Conservation (phyloP, 768 basidiomycete species). For the Lactarius quietus region DNA sequence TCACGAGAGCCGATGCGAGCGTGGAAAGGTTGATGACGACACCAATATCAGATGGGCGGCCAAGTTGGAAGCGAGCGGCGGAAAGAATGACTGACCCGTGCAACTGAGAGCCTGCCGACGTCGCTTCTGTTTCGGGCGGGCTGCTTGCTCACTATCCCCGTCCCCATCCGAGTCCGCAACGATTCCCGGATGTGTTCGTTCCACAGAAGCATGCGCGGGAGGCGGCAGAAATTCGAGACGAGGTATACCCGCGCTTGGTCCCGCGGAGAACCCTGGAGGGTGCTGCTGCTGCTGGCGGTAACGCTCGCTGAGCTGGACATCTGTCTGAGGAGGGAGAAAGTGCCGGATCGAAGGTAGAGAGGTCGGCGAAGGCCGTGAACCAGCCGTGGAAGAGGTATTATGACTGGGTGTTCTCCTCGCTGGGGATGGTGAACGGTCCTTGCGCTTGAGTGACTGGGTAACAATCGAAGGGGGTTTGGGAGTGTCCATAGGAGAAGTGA, state of each 20-base stretch:
- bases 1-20: conserved; percentile 26
- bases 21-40: conserved; percentile 19
- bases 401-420: conserved; percentile 10
- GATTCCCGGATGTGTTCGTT: conserved; percentile 34
- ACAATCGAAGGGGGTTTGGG: conserved; percentile 20
- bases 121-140: conserved; percentile 78
- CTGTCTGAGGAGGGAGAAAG: conserved; percentile 24
- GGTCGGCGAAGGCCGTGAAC: conserved; percentile 23
- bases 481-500: conserved; percentile 23
- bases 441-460: conserved; percentile 25
- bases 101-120: conserved; percentile 80
- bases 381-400: conserved; percentile 4
- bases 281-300: conserved; percentile 18
- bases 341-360: conserved; percentile 27
- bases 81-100: conserved; percentile 54
- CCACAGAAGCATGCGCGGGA: conserved; percentile 16
- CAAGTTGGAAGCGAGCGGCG: conserved; percentile 25
- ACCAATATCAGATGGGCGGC: conserved; percentile 29
- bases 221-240: conserved; percentile 23
- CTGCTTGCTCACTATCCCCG: conserved; percentile 39
- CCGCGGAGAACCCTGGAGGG: conserved; percentile 11
- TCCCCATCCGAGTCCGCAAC: conserved; percentile 56
- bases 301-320: conserved; percentile 19
- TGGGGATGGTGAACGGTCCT: conserved; percentile 26
- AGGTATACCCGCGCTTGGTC: conserved; percentile 25